Evolutionary conservation across 225 moss, liverwort and hornwort genomes (phyloP), one percentile per base, ranked within the genome.

Genomic region (Rhytidiadelphus loreus): DNA sequence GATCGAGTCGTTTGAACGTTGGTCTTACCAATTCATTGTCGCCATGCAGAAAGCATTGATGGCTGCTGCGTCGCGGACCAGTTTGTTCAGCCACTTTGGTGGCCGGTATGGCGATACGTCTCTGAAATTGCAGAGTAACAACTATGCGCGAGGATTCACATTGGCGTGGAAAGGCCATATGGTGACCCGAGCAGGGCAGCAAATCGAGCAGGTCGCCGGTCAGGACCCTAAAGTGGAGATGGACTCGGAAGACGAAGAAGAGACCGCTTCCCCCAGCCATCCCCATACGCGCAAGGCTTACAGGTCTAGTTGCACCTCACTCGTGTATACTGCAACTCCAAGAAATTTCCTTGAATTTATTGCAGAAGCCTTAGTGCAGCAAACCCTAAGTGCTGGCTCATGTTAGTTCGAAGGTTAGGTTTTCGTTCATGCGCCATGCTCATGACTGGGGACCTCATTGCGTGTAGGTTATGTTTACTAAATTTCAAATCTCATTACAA

Each of bases 261-360:
- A 86, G 53, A 46, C 81, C 29, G 89, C 89, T 56, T 32, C 85
- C 64, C 26, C 52, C 70, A 89, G 89, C 78, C 90, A 92, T 85
- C 85, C 90, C 25, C 6, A 89, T 0, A 89, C 92, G 44, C 92
- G 92, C 87, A 91, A 91, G 83, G 91, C 92, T 60, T 92, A 91
- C 87, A 91, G 92, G 92, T 83, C n/a, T 92, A 32, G 20, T 33
- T 79, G 75, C 81, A 28, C 12, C 55, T 62, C 64, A 30, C 59
- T 29, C 69, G 33, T 61, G 22, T 78, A 3, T 13, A 44, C 33
- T 56, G 52, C 12, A 9, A 43, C 32, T 65, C 66, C 25, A 41
- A 60, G 61, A 76, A 60, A 11, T 81, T 35, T 30, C 52, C 30
- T 60, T 59, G 18, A 76, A 15, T 75, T 72, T 25, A 65, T 33